Evolutionary conservation across 225 moss, liverwort and hornwort genomes (phyloP).

Genomic region (Pleurozium schreberi): DNA sequence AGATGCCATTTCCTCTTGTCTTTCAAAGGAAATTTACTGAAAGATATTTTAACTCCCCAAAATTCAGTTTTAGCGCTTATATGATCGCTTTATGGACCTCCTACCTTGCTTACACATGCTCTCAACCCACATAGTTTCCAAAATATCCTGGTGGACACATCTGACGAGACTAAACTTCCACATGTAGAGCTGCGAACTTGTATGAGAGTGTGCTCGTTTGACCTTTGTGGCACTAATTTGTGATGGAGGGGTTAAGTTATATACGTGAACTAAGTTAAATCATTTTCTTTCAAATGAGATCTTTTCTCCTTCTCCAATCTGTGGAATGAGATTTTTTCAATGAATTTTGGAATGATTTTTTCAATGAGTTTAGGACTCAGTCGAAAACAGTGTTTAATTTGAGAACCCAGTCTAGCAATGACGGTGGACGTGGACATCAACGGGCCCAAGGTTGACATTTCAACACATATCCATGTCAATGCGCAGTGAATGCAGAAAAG

Average conservation of each 20-base stretch:
- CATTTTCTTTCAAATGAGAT: not conserved
- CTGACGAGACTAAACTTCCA: not conserved
- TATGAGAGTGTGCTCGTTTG: not conserved
- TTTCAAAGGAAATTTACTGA: no score
- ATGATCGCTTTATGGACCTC: no score
- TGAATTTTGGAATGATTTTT: accelerated
- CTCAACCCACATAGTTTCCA: not conserved
- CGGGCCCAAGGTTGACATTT: not conserved
- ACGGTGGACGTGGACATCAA: accelerated
- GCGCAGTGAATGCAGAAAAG: not conserved
- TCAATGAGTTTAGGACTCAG: not conserved
- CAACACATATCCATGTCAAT: not conserved
- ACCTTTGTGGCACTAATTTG: accelerated
- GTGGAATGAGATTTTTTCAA: not conserved
- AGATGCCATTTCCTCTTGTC: no score
- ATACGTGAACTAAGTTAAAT: no score
- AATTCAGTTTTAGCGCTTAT: no score
- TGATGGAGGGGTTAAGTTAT: accelerated
- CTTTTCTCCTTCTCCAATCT: not conserved
- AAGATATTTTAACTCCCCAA: no score
- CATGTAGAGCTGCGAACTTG: not conserved
- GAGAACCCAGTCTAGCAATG: not conserved
- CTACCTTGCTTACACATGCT: no score
- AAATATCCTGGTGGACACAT: not conserved
- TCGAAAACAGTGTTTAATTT: not conserved